Evolutionary conservation across 2,329 filamentous ascomycete genomes (phyloP).

Genomic region (Sarocladium brachiariae): DNA sequence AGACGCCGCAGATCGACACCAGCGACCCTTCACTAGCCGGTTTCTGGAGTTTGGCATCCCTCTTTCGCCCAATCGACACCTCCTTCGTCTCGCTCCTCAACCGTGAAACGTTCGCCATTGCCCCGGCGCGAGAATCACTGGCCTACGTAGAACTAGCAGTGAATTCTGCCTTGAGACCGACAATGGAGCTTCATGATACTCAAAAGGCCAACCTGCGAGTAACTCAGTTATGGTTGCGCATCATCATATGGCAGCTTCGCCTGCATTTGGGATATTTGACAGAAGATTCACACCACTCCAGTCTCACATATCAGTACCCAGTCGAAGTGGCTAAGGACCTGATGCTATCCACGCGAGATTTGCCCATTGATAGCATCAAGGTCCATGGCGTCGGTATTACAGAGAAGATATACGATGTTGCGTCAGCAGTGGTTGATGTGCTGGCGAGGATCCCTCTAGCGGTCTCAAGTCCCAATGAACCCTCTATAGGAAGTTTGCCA

Average conservation of each 20-base stretch:
- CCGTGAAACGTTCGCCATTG: conserved; percentile 25
- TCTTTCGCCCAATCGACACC: conserved; percentile 36
- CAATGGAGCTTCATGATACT: conserved; percentile 29
- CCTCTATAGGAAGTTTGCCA: conserved; percentile 20
- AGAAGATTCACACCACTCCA: conserved; percentile 23
- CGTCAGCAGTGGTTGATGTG: conserved; percentile 37
- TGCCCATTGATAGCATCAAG: conserved; percentile 31
- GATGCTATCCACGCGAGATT: conserved; percentile 29
- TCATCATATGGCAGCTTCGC: conserved; percentile 39
- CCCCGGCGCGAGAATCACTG: conserved; percentile 25
- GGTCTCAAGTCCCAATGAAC: conserved; percentile 19
- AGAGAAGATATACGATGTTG: conserved; percentile 39
- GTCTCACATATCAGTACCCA: conserved; percentile 36
- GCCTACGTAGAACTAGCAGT: conserved; percentile 29
- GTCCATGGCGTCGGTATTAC: conserved; percentile 39
- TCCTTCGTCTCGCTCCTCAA: conserved; percentile 35
- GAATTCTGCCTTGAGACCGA: conserved; percentile 28
- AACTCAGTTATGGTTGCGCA: conserved; percentile 38
- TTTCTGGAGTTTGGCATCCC: conserved; percentile 32
- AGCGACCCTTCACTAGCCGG: conserved; percentile 25
- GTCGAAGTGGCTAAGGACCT: conserved; percentile 34
- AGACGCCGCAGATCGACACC: conserved; percentile 25
- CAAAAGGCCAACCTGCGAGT: conserved; percentile 38
- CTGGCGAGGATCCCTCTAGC: conserved; percentile 32
- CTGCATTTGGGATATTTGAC: conserved; percentile 34